A percentile compares a stretch with the other conserved stretches of the same genome.
Conservation (phyloP, 2,329 filamentous ascomycete species). For the Nakataea oryzae region DNA sequence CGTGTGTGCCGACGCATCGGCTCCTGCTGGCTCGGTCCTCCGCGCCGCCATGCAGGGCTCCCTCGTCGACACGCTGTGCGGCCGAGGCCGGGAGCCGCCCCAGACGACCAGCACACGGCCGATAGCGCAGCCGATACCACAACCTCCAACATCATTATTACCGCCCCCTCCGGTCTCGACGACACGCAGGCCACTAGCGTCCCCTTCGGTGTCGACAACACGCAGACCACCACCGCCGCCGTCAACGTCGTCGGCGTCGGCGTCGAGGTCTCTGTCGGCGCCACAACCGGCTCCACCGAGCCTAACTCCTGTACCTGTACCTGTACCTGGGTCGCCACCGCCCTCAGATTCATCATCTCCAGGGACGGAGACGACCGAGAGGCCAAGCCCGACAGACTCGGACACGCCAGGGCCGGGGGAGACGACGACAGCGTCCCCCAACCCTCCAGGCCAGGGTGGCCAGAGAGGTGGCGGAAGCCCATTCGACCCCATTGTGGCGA, state of each 20-base stretch:
- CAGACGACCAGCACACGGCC: slow-evolving; percentile 1
- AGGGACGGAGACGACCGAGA: not conserved
- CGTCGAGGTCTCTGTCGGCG: not conserved
- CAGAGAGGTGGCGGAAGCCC: slow-evolving; percentile 8
- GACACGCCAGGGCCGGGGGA: not conserved
- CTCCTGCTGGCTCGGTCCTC: slow-evolving; percentile 25
- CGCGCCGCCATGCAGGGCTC: slow-evolving; percentile 23
- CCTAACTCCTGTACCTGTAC: not conserved
- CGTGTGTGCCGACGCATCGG: slow-evolving; percentile 64
- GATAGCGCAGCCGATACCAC: not conserved
- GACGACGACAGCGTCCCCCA: not conserved
- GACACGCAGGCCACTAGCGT: not conserved
- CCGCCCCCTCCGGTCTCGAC: not conserved
- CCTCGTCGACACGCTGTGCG: slow-evolving; percentile 25
- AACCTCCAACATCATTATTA: not conserved
- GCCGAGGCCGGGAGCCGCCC: slow-evolving; percentile 1
- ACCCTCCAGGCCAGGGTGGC: not conserved
- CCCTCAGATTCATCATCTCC: slow-evolving; percentile 2
- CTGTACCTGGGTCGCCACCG: not conserved
- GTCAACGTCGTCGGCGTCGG: not conserved
- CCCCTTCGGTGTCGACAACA: not conserved
- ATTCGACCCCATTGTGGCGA: slow-evolving; percentile 5
- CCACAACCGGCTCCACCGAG: not conserved
- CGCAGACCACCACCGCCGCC: not conserved
- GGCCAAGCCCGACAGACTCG: not conserved